Conservation (phyloP, 1,139 yeast genomes). For the Kurtzmaniella quercitrusa region DNA sequence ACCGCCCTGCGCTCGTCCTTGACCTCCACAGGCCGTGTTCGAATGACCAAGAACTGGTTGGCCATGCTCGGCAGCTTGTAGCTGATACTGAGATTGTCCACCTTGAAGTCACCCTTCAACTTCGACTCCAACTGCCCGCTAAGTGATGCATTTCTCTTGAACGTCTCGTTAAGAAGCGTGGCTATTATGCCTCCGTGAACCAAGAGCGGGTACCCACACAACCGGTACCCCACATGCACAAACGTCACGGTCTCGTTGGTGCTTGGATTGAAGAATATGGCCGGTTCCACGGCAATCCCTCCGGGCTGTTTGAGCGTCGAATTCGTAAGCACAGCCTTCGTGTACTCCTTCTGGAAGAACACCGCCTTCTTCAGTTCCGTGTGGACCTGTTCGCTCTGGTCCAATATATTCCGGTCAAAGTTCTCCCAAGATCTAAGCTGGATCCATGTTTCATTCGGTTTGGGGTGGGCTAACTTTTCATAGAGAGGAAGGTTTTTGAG, state of each 20-base stretch:
- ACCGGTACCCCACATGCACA: conserved; percentile 71
- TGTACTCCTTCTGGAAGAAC: conserved; percentile 26
- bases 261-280: conserved; percentile 56
- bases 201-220: conserved; percentile 84
- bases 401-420: conserved; percentile 42
- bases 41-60: conserved; percentile 70
- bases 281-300: conserved; percentile 71
- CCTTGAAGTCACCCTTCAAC: conserved; percentile 39
- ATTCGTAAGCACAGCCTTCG: conserved; percentile 22
- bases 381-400: conserved; percentile 17
- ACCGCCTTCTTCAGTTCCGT: background rate
- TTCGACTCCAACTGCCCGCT: conserved; percentile 24
- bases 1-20: conserved; percentile 17
- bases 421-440: conserved; percentile 58
- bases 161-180: conserved; percentile 72
- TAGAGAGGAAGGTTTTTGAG: conserved; percentile 52
- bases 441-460: conserved; percentile 38
- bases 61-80: conserved; percentile 77
- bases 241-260: conserved; percentile 62
- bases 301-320: conserved; percentile 57
- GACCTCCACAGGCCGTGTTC: conserved; percentile 37
- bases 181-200: conserved; percentile 91
- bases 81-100: conserved; percentile 47
- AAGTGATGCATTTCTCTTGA: conserved; percentile 55
- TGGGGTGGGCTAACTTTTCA: conserved; percentile 37